These are phyloP conservation scores for Colletotrichum tofieldiae DNA, from an alignment of 2,329 filamentous ascomycete genomes.

Conservation along the genomic window DNA sequence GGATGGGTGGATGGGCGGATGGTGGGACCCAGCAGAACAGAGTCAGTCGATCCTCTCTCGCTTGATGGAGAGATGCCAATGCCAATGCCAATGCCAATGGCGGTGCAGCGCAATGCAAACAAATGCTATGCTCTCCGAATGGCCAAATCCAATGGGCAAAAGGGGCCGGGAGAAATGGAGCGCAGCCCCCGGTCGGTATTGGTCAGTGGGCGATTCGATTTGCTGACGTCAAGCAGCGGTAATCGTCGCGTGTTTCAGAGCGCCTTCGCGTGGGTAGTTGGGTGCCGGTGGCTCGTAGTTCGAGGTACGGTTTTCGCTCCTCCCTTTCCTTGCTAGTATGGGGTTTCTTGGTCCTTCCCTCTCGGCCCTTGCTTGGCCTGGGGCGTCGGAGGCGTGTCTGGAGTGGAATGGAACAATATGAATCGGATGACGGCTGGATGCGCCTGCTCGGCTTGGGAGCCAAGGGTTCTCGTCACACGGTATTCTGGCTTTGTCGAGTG, in stretches of 20 bases:
- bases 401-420: slow-evolving; percentile 26
- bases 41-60: slow-evolving; percentile 16
- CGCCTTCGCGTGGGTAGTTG: slow-evolving; percentile 21
- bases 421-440: slow-evolving; percentile 16
- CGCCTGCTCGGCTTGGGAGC: slow-evolving; percentile 6
- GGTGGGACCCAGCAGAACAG: not conserved
- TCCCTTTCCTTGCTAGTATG: not conserved
- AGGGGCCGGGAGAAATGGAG: too few species aligned
- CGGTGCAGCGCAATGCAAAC: slow-evolving; percentile 13
- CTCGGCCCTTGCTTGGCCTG: slow-evolving; percentile 36
- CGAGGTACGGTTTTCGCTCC: slow-evolving; percentile 7
- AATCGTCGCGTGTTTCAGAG: slow-evolving; percentile 38
- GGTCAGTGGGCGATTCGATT: not conserved
- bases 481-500: slow-evolving; percentile 7
- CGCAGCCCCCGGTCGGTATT: not conserved
- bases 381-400: slow-evolving; percentile 13
- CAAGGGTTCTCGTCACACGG: not conserved
- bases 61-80: not conserved
- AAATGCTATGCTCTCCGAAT: slow-evolving; percentile 16
- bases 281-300: not conserved
- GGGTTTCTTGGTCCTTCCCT: slow-evolving; percentile 22
- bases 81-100: slow-evolving; percentile 16
- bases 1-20: not conserved
- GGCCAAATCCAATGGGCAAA: slow-evolving; percentile 20
- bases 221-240: slow-evolving; percentile 35